phyloP scores from a whole-genome alignment of 2,329 filamentous ascomycete genomes.

The Zasmidium cellare region DNA sequence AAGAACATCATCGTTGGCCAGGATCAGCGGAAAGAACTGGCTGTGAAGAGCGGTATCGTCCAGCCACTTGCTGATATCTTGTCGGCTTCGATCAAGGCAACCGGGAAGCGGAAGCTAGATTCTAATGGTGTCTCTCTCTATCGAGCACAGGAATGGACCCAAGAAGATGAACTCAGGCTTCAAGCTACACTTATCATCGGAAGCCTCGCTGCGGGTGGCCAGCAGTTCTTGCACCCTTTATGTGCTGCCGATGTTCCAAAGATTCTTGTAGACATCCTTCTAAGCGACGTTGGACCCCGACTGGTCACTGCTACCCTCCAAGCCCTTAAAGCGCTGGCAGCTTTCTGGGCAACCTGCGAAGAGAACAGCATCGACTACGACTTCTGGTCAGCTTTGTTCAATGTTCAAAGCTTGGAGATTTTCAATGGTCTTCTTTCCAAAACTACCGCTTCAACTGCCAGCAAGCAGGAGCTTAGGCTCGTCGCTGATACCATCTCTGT shows the following conservation, averaged over 20 bases:
- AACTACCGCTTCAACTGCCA: slow-evolving; percentile 51
- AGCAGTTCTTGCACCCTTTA: slow-evolving; percentile 74
- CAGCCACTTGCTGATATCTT: slow-evolving; percentile 60
- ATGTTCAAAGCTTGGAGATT: slow-evolving; percentile 59
- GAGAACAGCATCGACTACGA: slow-evolving; percentile 14
- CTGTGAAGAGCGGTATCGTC: slow-evolving; percentile 69
- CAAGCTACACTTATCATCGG: slow-evolving; percentile 83
- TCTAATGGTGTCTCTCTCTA: slow-evolving; percentile 44
- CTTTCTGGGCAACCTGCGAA: slow-evolving; percentile 50
- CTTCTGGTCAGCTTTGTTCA: slow-evolving; percentile 56
- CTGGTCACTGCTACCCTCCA: slow-evolving; percentile 73
- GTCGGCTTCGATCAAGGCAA: slow-evolving; percentile 42
- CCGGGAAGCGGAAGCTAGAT: slow-evolving; percentile 51
- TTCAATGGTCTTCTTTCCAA: slow-evolving; percentile 67
- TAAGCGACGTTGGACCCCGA: slow-evolving; percentile 58
- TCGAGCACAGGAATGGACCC: slow-evolving; percentile 46
- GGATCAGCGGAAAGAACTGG: slow-evolving; percentile 78
- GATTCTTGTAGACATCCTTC: slow-evolving; percentile 69
- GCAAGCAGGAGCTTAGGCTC: slow-evolving; percentile 63
- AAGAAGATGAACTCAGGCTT: slow-evolving; percentile 68
- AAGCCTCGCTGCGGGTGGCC: slow-evolving; percentile 85
- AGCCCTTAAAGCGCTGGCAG: slow-evolving; percentile 69
- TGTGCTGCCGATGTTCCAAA: slow-evolving; percentile 67
- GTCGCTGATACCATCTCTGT: slow-evolving; percentile 60
- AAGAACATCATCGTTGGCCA: slow-evolving; percentile 93